phyloP scores from a whole-genome alignment of 495 filamentous ascomycete genomes.

The Hypoxylon crocopeplum region DNA sequence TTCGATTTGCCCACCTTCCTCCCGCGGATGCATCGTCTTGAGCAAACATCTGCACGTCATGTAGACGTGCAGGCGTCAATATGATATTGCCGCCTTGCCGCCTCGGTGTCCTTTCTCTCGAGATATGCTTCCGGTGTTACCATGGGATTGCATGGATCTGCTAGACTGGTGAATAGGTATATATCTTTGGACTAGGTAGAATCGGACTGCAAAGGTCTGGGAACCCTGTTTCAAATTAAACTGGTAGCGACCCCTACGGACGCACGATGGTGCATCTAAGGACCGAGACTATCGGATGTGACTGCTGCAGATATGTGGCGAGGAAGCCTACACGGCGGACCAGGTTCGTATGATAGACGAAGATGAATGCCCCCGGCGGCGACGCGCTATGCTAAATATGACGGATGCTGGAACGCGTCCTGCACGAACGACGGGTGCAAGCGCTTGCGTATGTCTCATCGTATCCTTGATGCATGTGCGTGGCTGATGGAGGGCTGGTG shows the following conservation, averaged over 20 bases:
- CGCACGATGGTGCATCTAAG: slow-evolving; percentile 20
- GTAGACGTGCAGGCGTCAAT: slow-evolving; percentile 13
- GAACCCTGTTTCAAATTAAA: slow-evolving; percentile 4
- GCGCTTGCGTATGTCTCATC: slow-evolving; percentile 40
- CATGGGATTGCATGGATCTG: slow-evolving; percentile 12
- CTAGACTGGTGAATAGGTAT: slow-evolving; percentile 1
- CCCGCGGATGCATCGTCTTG: slow-evolving; percentile 15
- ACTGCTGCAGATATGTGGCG: slow-evolving; percentile 16
- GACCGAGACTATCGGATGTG: slow-evolving; percentile 26
- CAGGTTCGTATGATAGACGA: slow-evolving; percentile 1
- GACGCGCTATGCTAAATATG: slow-evolving; percentile 13
- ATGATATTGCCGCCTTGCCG: not conserved
- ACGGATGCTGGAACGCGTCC: slow-evolving; percentile 26
- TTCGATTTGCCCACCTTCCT: slow-evolving; percentile 14
- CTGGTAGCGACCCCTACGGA: slow-evolving; percentile 15
- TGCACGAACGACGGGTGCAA: slow-evolving; percentile 32
- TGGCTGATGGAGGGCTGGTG: slow-evolving; percentile 39
- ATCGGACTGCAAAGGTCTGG: slow-evolving; percentile 3
- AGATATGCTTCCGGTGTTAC: not conserved
- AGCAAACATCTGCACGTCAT: slow-evolving; percentile 27
- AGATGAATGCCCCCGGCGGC: slow-evolving; percentile 10
- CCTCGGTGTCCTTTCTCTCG: not conserved
- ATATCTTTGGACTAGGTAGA: slow-evolving; percentile 4
- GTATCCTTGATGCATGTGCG: slow-evolving; percentile 34
- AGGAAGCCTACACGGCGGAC: slow-evolving; percentile 6